These are phyloP conservation scores for Nakaseomyces delphensis DNA, from an alignment of 1,139 yeast species.

Conservation along the genomic window DNA sequence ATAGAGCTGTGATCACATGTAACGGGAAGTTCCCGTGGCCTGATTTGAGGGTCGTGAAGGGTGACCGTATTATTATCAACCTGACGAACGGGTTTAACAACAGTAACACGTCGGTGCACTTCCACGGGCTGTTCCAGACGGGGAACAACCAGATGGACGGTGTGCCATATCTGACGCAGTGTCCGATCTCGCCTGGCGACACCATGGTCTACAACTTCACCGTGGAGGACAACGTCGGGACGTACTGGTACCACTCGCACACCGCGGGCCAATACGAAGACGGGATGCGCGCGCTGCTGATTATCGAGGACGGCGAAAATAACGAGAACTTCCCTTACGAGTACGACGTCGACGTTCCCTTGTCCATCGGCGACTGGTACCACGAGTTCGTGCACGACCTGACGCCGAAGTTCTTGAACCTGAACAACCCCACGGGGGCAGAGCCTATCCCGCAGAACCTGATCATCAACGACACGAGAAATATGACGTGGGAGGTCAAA, in stretches of 20 bases:
- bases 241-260: constrained; percentile 95
- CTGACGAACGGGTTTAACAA: constrained; percentile 61
- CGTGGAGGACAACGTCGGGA: constrained; percentile 70
- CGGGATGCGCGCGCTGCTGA: constrained; percentile 76
- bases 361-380: constrained; percentile 78
- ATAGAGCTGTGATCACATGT: constrained; percentile 66
- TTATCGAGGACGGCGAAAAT: constrained; percentile 46
- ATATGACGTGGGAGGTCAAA: constrained; percentile 58
- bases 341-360: constrained; percentile 66
- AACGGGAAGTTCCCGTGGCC: constrained; percentile 88
- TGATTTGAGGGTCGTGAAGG: constrained; percentile 54
- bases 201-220: constrained; percentile 72
- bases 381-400: constrained; percentile 52
- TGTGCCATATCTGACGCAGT: constrained; percentile 76
- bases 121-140: constrained; percentile 85
- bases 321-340: constrained; percentile 41
- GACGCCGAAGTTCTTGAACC: constrained; percentile 47
- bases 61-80: constrained; percentile 66
- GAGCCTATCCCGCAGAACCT: constrained; percentile 85
- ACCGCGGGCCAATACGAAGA: constrained; percentile 80
- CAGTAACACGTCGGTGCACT: constrained; percentile 69
- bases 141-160: constrained; percentile 77
- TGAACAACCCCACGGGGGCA: constrained; percentile 91
- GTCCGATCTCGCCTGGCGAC: constrained; percentile 73
- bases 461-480: constrained; percentile 69